Percentiles rank a stretch among this genome's conserved stretches.
phyloP scores from a whole-genome alignment of 345 rosid genomes.

The Psidium guajava region DNA sequence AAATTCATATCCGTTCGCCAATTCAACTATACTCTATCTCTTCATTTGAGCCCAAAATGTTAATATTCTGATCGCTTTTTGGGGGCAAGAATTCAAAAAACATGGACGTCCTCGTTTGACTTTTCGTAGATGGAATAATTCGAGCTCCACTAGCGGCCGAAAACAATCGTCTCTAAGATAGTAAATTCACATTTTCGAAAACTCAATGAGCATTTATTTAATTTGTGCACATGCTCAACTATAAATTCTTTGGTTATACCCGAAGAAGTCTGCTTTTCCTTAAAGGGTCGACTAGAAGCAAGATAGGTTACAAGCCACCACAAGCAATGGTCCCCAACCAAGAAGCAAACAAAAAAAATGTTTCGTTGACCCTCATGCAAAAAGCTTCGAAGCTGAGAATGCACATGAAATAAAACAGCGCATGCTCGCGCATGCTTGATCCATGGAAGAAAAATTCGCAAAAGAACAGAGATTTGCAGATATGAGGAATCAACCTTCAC shows the following conservation, averaged over 20 bases:
- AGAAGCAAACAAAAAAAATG: neutral
- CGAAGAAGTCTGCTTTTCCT: neutral
- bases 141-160: neutral
- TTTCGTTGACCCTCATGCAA: neutral
- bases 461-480: neutral
- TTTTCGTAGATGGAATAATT: neutral
- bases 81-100: neutral
- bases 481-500: neutral
- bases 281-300: neutral
- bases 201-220: neutral
- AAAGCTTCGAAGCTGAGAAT: neutral
- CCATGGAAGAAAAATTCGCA: neutral
- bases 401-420: neutral
- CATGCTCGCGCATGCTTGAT: neutral
- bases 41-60: neutral
- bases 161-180: neutral
- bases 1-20: neutral
- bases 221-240: neutral
- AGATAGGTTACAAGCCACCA: neutral
- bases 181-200: neutral
- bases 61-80: neutral
- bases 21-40: neutral
- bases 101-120: neutral
- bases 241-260: neutral
- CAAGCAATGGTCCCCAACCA: neutral